Base-by-base conservation (phyloP, 768 basidiomycete genomes). In the Termitomyces titanicus region DNA sequence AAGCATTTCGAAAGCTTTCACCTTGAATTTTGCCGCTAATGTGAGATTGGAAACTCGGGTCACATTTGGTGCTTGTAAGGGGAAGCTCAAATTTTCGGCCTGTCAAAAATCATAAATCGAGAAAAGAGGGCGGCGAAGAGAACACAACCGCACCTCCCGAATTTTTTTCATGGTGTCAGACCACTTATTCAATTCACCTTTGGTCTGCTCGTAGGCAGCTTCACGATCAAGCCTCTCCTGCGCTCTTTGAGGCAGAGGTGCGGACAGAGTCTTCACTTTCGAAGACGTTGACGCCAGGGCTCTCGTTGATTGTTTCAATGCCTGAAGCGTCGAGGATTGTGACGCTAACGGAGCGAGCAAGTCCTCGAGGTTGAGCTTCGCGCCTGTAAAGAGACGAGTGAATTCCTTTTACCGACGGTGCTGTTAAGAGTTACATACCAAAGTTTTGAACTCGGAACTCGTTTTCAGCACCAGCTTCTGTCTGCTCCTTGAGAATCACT, bases 181-280 rank as follows among this genome's bases (percentile, higher is more conserved):
- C 97, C 96, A 98, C 74, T 96, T 97, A 59, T 90, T 84, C 2
- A 96, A 88, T 68, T 98, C 95, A 58, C 83, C 80, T 66, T 92
- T 93, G 4, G 95, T 98, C 70, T 90, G 82, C 63, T 94, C 94
- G 66, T 96, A 97, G 0, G 96, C 96, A 8, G 94, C 96, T 66
- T 94, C 86, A 47, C 96, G 86, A 61, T 97, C 93, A 0, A 98
- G 74, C 42, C 90, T 86, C 57, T 97, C 94, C 67, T 97, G 92
- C 0, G 87, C 82, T 31, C 94, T 82, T 20, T 87, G 85, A 9
- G 93, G 93, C 0, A 99, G 74, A 0, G 96, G 96, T 0, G 92
- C 92, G 4, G 92, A 73, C 6, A 96, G 77, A 0, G 88, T 76
- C 64, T 86, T 87, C 34, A 70, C 81, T 45, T 77, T 76, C 1